These are phyloP conservation scores for Botrytis squamosa DNA, from an alignment of 2,329 filamentous ascomycete genomes.

Conservation along the genomic window DNA sequence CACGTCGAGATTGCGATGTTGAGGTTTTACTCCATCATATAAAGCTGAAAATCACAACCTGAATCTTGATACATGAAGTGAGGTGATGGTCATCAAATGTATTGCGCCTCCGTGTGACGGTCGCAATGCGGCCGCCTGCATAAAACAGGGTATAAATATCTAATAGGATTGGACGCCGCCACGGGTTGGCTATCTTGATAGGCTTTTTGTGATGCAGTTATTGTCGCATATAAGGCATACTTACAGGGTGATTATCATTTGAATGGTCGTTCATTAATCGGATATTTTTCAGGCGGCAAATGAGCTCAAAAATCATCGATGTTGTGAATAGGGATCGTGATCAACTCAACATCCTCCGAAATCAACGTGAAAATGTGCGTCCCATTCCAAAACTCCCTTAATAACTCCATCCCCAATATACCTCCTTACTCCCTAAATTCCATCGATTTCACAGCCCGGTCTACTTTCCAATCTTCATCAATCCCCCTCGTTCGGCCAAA, in stretches of 20 bases:
- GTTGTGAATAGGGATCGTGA: neutral
- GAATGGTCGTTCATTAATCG: neutral
- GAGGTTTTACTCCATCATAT: neutral
- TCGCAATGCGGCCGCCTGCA: constrained; percentile 3
- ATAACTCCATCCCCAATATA: neutral
- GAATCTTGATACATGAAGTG: neutral
- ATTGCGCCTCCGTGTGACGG: neutral
- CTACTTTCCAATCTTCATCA: neutral
- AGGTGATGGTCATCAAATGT: neutral
- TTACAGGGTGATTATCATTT: neutral
- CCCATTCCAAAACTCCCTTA: too few relatives aligned
- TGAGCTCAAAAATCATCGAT: neutral
- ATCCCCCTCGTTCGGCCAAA: neutral
- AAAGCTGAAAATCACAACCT: neutral
- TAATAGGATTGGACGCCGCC: constrained; percentile 1
- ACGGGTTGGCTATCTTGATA: neutral
- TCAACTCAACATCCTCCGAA: neutral
- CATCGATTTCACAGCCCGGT: neutral
- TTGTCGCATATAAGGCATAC: neutral
- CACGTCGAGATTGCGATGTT: neutral
- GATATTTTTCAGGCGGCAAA: neutral
- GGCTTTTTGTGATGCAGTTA: neutral
- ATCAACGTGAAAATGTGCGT: neutral
- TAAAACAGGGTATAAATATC: neutral
- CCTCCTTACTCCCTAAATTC: neutral